A percentile compares a stretch with the other conserved stretches of the same genome.
phyloP scores from a whole-genome alignment of 495 filamentous ascomycete genomes.

The Haplographium delicatum region DNA sequence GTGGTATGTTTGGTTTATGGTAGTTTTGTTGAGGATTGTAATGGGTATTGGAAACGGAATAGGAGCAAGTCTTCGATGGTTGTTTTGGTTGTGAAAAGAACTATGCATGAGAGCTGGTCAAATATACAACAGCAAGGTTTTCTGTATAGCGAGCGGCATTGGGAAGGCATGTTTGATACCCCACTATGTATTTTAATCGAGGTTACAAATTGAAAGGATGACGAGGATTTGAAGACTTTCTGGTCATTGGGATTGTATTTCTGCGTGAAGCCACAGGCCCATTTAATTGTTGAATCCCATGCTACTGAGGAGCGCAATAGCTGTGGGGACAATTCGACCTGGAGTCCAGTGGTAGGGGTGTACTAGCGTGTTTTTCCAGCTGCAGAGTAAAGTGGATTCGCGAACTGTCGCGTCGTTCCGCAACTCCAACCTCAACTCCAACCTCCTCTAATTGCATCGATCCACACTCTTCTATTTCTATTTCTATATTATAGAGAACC shows the following conservation, averaged over 20 bases:
- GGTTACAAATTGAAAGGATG: too few species aligned
- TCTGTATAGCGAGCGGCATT: neutral
- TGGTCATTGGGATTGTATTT: too few species aligned
- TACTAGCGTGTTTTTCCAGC: constrained; percentile 10
- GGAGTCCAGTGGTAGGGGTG: neutral
- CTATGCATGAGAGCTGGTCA: neutral
- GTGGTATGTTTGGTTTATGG: constrained; percentile 81
- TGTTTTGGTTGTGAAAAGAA: constrained; percentile 61
- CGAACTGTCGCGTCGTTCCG: constrained; percentile 5
- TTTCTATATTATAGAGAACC: neutral
- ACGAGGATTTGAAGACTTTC: too few species aligned
- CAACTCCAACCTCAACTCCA: neutral
- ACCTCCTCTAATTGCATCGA: neutral
- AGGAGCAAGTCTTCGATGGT: constrained; percentile 59
- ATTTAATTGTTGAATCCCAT: too few species aligned
- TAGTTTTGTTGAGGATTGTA: constrained; percentile 60
- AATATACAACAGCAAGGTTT: neutral
- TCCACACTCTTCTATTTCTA: neutral
- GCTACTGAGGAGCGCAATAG: too few species aligned
- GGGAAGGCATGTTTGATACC: neutral
- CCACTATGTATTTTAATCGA: too few species aligned
- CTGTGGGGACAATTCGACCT: too few species aligned
- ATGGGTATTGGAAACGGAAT: constrained; percentile 54
- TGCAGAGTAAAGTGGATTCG: constrained; percentile 3
- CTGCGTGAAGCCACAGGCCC: too few species aligned